A percentile compares a stretch with the other conserved stretches of the same genome.
These are phyloP conservation scores for Populus trichocarpa DNA, from an alignment of 441 rosid species.

Conservation along the genomic window DNA sequence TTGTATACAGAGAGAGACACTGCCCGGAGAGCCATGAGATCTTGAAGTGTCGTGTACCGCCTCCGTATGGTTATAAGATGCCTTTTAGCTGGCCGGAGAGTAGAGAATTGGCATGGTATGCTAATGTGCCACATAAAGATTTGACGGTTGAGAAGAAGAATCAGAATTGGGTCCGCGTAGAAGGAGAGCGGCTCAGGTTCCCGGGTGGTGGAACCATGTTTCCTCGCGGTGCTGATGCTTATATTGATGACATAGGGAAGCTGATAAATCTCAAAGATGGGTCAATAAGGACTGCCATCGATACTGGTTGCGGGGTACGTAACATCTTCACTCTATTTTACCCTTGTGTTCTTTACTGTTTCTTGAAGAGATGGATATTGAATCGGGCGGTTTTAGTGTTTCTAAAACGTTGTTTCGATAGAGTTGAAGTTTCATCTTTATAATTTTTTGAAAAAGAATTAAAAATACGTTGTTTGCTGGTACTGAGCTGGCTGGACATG, in stretches of 20 bases:
- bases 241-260: constrained; percentile 65
- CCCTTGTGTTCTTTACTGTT: not conserved
- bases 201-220: constrained; percentile 97
- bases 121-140: constrained; percentile 85
- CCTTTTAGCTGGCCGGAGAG: constrained; percentile 86
- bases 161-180: constrained; percentile 74
- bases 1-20: constrained; percentile 80
- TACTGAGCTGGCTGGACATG: not conserved
- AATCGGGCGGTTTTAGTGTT: not conserved
- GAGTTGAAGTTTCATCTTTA: not conserved
- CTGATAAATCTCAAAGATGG: constrained; percentile 73
- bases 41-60: constrained; percentile 65
- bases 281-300: constrained; percentile 76
- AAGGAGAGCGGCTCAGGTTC: constrained; percentile 71
- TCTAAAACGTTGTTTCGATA: not conserved
- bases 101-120: constrained; percentile 73
- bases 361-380: not conserved
- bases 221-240: constrained; percentile 75
- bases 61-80: constrained; percentile 66
- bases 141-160: constrained; percentile 81
- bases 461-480: too few species aligned
- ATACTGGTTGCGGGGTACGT: constrained; percentile 92
- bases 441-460: too few species aligned
- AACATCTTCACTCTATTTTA: not conserved
- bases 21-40: constrained; percentile 59